phyloP scores from a whole-genome alignment of 257 asterid species.

The Eustoma russellianum region DNA sequence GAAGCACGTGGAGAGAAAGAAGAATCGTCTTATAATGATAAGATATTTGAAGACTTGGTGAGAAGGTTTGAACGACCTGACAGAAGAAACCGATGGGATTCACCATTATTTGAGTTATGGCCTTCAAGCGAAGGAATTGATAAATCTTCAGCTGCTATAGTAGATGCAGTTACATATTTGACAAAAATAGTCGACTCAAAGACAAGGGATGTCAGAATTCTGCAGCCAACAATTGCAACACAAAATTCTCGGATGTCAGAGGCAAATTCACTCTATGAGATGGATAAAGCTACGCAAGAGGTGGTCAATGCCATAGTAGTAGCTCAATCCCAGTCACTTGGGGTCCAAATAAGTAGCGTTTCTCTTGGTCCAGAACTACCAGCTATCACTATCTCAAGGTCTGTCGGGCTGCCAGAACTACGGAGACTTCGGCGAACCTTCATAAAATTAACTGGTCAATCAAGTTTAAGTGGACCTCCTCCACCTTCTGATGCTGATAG shows the following conservation, averaged over 20 bases:
- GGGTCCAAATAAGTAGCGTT: conserved; percentile 53
- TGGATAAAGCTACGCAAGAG: conserved; percentile 88
- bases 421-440: conserved; percentile 80
- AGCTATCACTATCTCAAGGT: conserved; percentile 46
- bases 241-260: conserved; percentile 50
- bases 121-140: conserved; percentile 63
- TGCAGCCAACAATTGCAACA: conserved; percentile 95
- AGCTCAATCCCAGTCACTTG: conserved; percentile 77
- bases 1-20: conserved; percentile 43
- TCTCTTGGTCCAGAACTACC: conserved; percentile 67
- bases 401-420: conserved; percentile 80
- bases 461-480: conserved; percentile 90
- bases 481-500: conserved; percentile 83
- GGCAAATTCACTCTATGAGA: conserved; percentile 81
- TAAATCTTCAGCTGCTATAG: conserved; percentile 50
- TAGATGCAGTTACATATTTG: conserved; percentile 65
- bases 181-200: conserved; percentile 81
- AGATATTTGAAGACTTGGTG: conserved; percentile 62
- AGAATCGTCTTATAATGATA: conserved; percentile 48
- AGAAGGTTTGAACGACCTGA: conserved; percentile 96
- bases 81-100: conserved; percentile 89
- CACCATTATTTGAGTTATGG: conserved; percentile 77
- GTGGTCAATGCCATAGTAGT: conserved; percentile 60
- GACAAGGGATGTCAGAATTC: conserved; percentile 62
- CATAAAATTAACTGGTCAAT: conserved; percentile 71